phyloP scores from a whole-genome alignment of 768 basidiomycete species.

The Leccinum subgranulosum region DNA sequence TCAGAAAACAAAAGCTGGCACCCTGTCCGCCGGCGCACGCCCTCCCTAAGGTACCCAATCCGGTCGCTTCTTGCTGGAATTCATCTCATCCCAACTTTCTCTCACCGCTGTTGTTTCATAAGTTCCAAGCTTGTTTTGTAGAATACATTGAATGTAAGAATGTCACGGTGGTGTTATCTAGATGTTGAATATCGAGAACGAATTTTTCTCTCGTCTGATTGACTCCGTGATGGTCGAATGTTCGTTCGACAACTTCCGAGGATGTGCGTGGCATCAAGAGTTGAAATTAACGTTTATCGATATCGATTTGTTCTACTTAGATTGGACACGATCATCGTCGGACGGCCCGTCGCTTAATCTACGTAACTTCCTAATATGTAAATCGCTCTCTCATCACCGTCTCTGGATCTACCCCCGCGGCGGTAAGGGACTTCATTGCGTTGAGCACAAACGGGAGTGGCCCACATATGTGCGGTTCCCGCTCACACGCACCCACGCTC shows the following conservation, averaged over 20 bases:
- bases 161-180: background rate
- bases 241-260: background rate
- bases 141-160: background rate
- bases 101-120: background rate
- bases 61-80: background rate
- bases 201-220: background rate
- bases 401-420: conserved; percentile 23
- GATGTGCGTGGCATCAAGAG: background rate
- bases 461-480: conserved; percentile 24
- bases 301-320: background rate
- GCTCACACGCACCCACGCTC: conserved; percentile 11
- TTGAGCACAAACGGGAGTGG: conserved; percentile 24
- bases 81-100: background rate
- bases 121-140: background rate
- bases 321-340: background rate
- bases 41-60: conserved; percentile 12
- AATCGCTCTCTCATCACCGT: conserved; percentile 23
- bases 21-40: conserved; percentile 25
- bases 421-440: conserved; percentile 19
- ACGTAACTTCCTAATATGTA: conserved; percentile 18
- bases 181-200: background rate
- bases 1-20: conserved; percentile 21
- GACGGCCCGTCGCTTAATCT: background rate
- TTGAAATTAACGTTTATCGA: background rate
- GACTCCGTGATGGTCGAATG: background rate